Base-by-base conservation (phyloP, 1,284 basidiomycete genomes). In the Ganoderma leucocontextum region DNA sequence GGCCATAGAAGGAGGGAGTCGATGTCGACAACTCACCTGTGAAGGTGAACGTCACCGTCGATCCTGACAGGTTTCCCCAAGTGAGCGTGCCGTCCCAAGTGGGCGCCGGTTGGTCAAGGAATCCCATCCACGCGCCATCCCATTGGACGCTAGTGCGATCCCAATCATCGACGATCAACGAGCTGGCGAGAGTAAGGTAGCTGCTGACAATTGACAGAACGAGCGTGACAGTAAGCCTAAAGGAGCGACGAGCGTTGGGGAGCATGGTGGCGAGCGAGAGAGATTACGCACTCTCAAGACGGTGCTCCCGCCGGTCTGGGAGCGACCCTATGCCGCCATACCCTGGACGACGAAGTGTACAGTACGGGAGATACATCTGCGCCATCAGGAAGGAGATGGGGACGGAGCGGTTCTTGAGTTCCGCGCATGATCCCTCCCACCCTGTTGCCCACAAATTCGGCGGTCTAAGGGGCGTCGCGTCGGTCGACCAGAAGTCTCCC, bases 11-110 rank as follows among this genome's bases (percentile, higher is more conserved):
- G 29, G 29, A 2, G 29, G 29, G n/a, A n/a, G n/a, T n/a, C n/a
- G n/a, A 29, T 29, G 29, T 29, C 29, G 29, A 29, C 29, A 2
- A 29, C 29, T 29, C 29, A 58, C 55, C 55, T 8, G 55, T 38
- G 55, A 58, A 58, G 4, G 35, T 58, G 35, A 36, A 38, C 35
- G 35, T 36, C 17, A 8, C 55, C 35, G 36, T 58, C 35, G 55
- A 19, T 10, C 55, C 35, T 3, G 55, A 38, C 4, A 58, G 7
- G 55, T 58, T 58, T 5, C 17, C 35, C 36, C 55, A 58, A 19
- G 13, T 15, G 55, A 58, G 55, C n/a, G 55, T 36, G 8, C 55
- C 19, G 19, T 58, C 55, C 55, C 55, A 58, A 10, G 17, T 58
- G 15, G 35, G 55, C 33, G 36, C 35, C 10, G 55, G 35, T 19